A percentile compares a stretch with the other conserved stretches of the same genome.
Evolutionary conservation across 371 early-diverging fungal species (phyloP).

Genomic region (Mortierella sp.): DNA sequence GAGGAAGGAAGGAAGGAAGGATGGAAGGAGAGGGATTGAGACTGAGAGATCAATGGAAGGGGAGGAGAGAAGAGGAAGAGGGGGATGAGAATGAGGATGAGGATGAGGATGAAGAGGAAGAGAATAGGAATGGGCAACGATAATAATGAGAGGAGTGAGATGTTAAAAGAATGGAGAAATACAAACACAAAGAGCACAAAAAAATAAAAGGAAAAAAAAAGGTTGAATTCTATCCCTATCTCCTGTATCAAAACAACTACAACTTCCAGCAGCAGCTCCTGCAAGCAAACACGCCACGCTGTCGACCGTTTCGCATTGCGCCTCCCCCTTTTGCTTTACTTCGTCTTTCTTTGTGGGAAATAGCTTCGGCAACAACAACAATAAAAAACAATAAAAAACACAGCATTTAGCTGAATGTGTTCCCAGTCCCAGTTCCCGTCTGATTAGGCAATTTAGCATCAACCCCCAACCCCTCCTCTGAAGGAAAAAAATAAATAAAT

Average conservation of each 20-base stretch:
- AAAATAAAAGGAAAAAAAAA: slow-evolving; percentile 12
- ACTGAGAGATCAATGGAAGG: background rate
- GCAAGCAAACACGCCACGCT: background rate
- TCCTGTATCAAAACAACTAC: background rate
- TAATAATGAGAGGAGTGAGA: slow-evolving; percentile 1
- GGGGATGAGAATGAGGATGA: background rate
- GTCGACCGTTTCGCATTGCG: slow-evolving; percentile 3
- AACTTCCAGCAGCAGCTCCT: background rate
- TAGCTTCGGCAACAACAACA: too few species aligned
- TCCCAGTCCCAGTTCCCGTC: too few species aligned
- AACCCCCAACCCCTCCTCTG: too few species aligned
- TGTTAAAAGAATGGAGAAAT: background rate
- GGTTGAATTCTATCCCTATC: background rate
- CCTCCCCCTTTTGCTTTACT: slow-evolving; percentile 4
- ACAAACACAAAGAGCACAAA: background rate
- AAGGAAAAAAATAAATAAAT: too few species aligned
- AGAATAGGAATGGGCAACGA: background rate
- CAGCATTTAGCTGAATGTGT: too few species aligned
- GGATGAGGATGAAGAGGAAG: slow-evolving; percentile 1
- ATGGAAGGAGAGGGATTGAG: background rate
- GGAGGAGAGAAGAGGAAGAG: background rate
- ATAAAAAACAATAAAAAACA: background rate
- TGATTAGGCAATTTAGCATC: too few species aligned
- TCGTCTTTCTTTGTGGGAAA: background rate
- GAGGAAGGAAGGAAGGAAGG: background rate